Base-by-base conservation (phyloP, 2,329 filamentous ascomycete species). In the Trichoderma sp. region DNA sequence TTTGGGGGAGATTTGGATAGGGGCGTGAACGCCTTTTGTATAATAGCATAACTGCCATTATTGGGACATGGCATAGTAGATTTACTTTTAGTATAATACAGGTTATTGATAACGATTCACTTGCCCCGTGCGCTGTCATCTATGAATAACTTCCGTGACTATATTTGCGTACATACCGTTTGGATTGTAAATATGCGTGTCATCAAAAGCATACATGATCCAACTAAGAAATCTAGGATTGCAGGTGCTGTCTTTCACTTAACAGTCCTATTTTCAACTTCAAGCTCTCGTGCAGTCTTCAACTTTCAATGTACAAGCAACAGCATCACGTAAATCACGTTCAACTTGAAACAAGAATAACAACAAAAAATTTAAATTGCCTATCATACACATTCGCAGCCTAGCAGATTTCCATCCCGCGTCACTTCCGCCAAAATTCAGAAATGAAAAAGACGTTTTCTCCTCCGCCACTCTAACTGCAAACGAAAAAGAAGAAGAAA, bases 361-460 rank as follows among this genome's bases (percentile, higher is more conserved):
- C 37, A 35, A 53, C 31, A 69, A 47, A 69, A 71, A 52, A 73
- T 47, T 74, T 72, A 71, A 74, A 77, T 77, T 74, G 76, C 76
- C 73, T 77, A 77, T 77, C 76, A 77, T 77, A 70, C 56, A 67
- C 35, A 43, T 70, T 47, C 47, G 53, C 57, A 27, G 11, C 55
- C 61, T 55, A 47, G 40, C 60, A 66, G 33, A 58, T 61, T 57
- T 59, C 68, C 52, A 47, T 68, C 10, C 68, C 21, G 68, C 68
- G 40, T 57, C 68, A 60, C 68, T 63, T 37, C 52, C 55, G 19
- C 63, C 49, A 3, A 16, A 64, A 21, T 31, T 61, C 52, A 59
- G 43, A 52, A 62, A 68, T 21, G 19, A 21, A 33, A n/a, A 57
- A 52, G 11, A 21, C 27, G 35, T 58, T 58, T 61, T 37, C 33